phyloP scores from a whole-genome alignment of 2,329 filamentous ascomycete species.

The Thielaviopsis euricoi region DNA sequence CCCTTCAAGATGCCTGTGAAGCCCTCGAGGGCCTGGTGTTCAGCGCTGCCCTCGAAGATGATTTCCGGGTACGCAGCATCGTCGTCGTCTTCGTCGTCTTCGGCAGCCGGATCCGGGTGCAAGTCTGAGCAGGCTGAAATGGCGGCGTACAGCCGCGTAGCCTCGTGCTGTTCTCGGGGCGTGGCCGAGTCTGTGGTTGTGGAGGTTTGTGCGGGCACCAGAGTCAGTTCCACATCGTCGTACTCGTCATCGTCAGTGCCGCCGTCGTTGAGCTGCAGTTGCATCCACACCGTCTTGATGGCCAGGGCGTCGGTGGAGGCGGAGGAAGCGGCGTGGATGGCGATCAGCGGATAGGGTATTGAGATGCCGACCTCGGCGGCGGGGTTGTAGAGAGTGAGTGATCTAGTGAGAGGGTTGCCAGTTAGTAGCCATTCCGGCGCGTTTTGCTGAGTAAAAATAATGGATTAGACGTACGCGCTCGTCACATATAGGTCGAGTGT shows the following conservation, averaged over 20 bases:
- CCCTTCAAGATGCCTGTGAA: slow-evolving; percentile 38
- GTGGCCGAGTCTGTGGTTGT: background rate
- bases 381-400: slow-evolving; percentile 47
- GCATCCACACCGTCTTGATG: slow-evolving; percentile 44
- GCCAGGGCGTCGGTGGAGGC: slow-evolving; percentile 21
- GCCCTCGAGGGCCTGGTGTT: slow-evolving; percentile 38
- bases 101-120: slow-evolving; percentile 51
- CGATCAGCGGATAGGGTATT: slow-evolving; percentile 59
- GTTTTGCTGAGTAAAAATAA: background rate
- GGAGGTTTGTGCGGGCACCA: slow-evolving; percentile 33
- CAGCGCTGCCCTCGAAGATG: slow-evolving; percentile 35
- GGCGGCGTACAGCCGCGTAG: slow-evolving; percentile 43
- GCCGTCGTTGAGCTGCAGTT: slow-evolving; percentile 46
- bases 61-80: slow-evolving; percentile 22
- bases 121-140: slow-evolving; percentile 61
- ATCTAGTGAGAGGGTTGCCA: slow-evolving; percentile 15
- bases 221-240: slow-evolving; percentile 50
- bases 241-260: slow-evolving; percentile 38
- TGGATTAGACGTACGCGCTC: slow-evolving; percentile 32
- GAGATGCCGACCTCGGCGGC: slow-evolving; percentile 41
- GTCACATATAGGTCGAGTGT: slow-evolving; percentile 40
- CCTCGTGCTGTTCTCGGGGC: slow-evolving; percentile 17
- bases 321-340: slow-evolving; percentile 54
- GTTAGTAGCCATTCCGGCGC: background rate
- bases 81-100: slow-evolving; percentile 40